Evolutionary conservation across 768 basidiomycete genomes (phyloP).

Genomic region (Lenzites betulinus): DNA sequence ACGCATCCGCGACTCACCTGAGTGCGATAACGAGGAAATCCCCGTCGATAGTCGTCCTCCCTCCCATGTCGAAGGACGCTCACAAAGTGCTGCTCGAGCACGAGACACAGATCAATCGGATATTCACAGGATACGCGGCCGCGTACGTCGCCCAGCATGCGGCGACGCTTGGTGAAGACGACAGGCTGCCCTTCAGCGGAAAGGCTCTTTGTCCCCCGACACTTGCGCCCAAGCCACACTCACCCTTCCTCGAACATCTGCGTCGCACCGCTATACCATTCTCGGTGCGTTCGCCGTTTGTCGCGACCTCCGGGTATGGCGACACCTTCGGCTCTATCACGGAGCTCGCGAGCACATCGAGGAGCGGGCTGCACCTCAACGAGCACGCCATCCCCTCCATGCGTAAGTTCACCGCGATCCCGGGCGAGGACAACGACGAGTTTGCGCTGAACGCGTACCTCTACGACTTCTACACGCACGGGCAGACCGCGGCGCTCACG

Average conservation of each 20-base stretch:
- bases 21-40: conserved; percentile 42
- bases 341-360: conserved; percentile 54
- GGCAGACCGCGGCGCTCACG: conserved; percentile 50
- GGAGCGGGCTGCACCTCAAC: conserved; percentile 57
- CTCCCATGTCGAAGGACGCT: conserved; percentile 46
- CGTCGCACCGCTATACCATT: conserved; percentile 39
- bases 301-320: conserved; percentile 66
- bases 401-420: conserved; percentile 32
- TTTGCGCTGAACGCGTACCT: conserved; percentile 63
- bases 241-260: conserved; percentile 41
- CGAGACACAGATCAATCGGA: conserved; percentile 48
- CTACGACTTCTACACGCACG: conserved; percentile 69
- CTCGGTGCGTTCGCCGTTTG: conserved; percentile 59
- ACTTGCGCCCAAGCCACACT: not conserved
- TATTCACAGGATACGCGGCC: conserved; percentile 58
- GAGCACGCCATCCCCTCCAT: conserved; percentile 63
- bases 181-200: conserved; percentile 51
- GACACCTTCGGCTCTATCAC: conserved; percentile 53
- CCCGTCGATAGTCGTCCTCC: conserved; percentile 59
- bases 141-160: conserved; percentile 47
- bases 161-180: conserved; percentile 44
- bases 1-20: conserved; percentile 40
- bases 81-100: conserved; percentile 46
- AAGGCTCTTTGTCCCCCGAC: conserved; percentile 9
- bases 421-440: conserved; percentile 25